These are phyloP conservation scores for Tuber borchii DNA, from an alignment of 495 filamentous ascomycete species.

Conservation along the genomic window DNA sequence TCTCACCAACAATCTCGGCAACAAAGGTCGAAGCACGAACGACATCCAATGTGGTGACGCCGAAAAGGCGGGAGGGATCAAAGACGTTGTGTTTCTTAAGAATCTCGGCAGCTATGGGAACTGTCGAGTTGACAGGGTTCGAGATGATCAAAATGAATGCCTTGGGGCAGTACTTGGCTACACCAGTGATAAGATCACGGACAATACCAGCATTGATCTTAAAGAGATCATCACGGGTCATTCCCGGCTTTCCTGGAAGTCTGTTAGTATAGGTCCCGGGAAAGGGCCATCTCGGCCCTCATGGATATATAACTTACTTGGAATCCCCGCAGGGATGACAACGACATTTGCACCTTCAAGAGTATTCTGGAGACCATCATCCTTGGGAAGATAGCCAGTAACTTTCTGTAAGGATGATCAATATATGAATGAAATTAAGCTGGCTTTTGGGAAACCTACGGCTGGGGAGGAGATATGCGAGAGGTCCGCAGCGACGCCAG, in stretches of 20 bases:
- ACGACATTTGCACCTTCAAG: slow-evolving; percentile 89
- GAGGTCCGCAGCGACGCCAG: slow-evolving; percentile 88
- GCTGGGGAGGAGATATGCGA: slow-evolving; percentile 94
- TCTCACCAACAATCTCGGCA: slow-evolving; percentile 71
- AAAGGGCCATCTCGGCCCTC: slow-evolving; percentile 4
- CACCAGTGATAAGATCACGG: slow-evolving; percentile 72
- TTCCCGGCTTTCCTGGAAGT: slow-evolving; percentile 83
- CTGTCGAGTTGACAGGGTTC: slow-evolving; percentile 98
- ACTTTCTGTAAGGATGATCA: slow-evolving; percentile 61
- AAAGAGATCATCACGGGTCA: slow-evolving; percentile 99
- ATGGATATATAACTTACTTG: slow-evolving; percentile 57
- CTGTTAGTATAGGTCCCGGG: slow-evolving; percentile 21
- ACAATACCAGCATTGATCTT: slow-evolving; percentile 96
- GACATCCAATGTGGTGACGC: slow-evolving; percentile 96
- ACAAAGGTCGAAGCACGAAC: slow-evolving; percentile 97
- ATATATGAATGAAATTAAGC: neutral
- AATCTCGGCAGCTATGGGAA: slow-evolving; percentile 93
- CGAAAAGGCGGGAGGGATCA: slow-evolving; percentile 87
- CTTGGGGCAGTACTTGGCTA: slow-evolving; percentile 80
- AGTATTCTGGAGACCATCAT: slow-evolving; percentile 81
- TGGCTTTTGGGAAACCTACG: slow-evolving; percentile 51
- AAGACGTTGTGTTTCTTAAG: slow-evolving; percentile 89
- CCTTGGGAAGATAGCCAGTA: slow-evolving; percentile 77
- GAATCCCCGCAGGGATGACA: slow-evolving; percentile 95
- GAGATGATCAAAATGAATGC: slow-evolving; percentile 94